Percentiles rank a stretch among this genome's conserved stretches.
Evolutionary conservation across 345 rosid species (phyloP).

Genomic region (Eucalyptus tenuipes): DNA sequence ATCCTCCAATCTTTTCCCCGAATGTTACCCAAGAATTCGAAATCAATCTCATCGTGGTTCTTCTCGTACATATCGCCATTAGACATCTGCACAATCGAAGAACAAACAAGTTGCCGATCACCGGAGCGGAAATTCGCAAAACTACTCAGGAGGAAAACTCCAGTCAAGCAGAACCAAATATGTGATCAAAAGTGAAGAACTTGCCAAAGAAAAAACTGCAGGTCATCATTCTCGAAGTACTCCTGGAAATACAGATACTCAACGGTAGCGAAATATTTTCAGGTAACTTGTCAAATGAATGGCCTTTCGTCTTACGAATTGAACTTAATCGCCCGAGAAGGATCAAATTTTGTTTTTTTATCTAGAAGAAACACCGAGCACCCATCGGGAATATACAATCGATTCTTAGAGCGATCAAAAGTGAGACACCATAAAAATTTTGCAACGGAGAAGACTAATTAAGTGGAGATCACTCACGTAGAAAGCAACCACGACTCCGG

Average conservation of each 20-base stretch:
- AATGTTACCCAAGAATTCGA: slow-evolving; percentile 94
- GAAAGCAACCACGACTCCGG: slow-evolving; percentile 97
- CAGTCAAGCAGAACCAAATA: not conserved
- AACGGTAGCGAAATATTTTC: not conserved
- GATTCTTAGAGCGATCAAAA: not conserved
- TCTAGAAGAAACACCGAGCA: not conserved
- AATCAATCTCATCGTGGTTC: slow-evolving; percentile 97
- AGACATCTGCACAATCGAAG: slow-evolving; percentile 50
- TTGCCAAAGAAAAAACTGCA: not conserved
- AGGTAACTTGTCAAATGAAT: not conserved
- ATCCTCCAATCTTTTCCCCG: slow-evolving; percentile 99
- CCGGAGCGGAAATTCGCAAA: not conserved
- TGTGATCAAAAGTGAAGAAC: not conserved
- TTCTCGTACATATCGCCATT: slow-evolving; percentile 89
- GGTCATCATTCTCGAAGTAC: not conserved
- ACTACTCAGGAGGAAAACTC: not conserved
- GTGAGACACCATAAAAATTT: not conserved
- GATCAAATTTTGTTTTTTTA: not conserved
- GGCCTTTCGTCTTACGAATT: not conserved
- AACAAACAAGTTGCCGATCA: not conserved
- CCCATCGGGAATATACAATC: not conserved
- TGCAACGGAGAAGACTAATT: not conserved
- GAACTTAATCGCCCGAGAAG: not conserved
- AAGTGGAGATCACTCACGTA: slow-evolving; percentile 47
- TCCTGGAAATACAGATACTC: not conserved